phyloP scores from a whole-genome alignment of 2,329 filamentous ascomycete genomes.

The Fonsecaea pedrosoi region DNA sequence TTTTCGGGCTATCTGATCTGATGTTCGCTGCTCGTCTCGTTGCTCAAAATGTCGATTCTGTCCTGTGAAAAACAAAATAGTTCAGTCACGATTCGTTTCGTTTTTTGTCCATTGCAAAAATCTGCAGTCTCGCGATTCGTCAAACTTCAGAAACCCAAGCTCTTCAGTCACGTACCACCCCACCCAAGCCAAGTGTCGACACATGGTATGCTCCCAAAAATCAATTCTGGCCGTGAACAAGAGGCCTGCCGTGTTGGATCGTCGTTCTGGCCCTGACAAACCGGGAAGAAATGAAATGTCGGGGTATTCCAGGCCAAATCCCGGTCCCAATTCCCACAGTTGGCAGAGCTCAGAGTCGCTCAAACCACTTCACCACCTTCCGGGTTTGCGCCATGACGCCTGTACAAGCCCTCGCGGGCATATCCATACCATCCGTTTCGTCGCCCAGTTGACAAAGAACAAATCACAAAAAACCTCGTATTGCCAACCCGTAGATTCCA shows the following conservation, averaged over 20 bases:
- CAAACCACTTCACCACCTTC: neutral
- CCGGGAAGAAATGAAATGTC: neutral
- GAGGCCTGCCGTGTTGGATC: neutral
- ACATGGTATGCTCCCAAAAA: neutral
- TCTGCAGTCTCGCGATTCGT: constrained; percentile 4
- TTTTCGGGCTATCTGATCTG: neutral
- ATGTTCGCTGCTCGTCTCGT: neutral
- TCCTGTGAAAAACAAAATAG: neutral
- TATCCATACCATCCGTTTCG: constrained; percentile 27
- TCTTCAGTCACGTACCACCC: constrained; percentile 3
- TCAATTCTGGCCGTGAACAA: neutral
- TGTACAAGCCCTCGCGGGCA: constrained; percentile 28
- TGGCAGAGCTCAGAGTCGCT: neutral
- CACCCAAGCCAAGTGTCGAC: neutral
- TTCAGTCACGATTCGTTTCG: constrained; percentile 1
- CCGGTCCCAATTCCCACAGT: neutral
- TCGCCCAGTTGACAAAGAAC: constrained; percentile 20
- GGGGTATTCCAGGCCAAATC: constrained; percentile 2
- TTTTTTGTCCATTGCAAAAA: constrained; percentile 1
- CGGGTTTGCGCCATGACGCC: constrained; percentile 33
- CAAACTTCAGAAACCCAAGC: neutral
- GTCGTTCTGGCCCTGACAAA: neutral
- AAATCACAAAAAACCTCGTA: constrained; percentile 20
- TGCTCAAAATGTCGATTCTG: neutral
- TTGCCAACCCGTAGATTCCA: constrained; percentile 6